phyloP scores from a whole-genome alignment of 306 rosid species.

The Nissolia schottii region DNA sequence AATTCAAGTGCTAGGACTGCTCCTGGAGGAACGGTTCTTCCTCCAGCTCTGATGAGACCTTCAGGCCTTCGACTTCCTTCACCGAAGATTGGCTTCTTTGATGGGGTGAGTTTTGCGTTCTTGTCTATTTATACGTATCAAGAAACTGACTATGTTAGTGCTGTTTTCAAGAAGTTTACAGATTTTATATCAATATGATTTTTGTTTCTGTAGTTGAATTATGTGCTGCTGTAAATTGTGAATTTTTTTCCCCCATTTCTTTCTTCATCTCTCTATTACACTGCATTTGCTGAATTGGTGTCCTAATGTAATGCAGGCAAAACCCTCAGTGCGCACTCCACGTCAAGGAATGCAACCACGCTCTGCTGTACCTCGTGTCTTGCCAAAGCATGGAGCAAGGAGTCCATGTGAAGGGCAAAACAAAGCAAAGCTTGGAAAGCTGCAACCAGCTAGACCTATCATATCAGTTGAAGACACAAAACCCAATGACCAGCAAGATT shows the following conservation, averaged over 20 bases:
- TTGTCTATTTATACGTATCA: slow-evolving; percentile 6
- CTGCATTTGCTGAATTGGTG: slow-evolving; percentile 14
- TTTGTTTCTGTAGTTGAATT: slow-evolving; percentile 7
- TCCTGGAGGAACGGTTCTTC: slow-evolving; percentile 36
- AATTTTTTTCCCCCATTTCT: background rate
- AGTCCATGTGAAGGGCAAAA: slow-evolving; percentile 42
- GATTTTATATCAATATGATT: background rate
- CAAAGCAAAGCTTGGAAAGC: slow-evolving; percentile 50
- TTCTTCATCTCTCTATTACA: background rate
- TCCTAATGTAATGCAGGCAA: slow-evolving; percentile 44
- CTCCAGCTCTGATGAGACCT: slow-evolving; percentile 49
- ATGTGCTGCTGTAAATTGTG: background rate
- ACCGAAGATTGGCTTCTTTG: slow-evolving; percentile 91
- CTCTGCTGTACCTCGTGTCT: slow-evolving; percentile 39
- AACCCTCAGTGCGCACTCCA: slow-evolving; percentile 56
- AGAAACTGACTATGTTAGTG: slow-evolving; percentile 8
- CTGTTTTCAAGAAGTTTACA: background rate
- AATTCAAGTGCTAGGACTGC: slow-evolving; percentile 32
- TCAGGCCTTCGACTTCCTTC: slow-evolving; percentile 86
- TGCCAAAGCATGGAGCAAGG: slow-evolving; percentile 47
- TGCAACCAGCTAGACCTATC: slow-evolving; percentile 42
- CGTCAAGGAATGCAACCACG: slow-evolving; percentile 49
- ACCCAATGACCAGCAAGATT: slow-evolving; percentile 28
- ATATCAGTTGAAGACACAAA: slow-evolving; percentile 21
- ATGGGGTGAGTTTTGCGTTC: slow-evolving; percentile 66